Percentiles rank a stretch among this genome's conserved stretches.
Evolutionary conservation across 257 asterid genomes (phyloP).

Genomic region (Fraxinus anomala): DNA sequence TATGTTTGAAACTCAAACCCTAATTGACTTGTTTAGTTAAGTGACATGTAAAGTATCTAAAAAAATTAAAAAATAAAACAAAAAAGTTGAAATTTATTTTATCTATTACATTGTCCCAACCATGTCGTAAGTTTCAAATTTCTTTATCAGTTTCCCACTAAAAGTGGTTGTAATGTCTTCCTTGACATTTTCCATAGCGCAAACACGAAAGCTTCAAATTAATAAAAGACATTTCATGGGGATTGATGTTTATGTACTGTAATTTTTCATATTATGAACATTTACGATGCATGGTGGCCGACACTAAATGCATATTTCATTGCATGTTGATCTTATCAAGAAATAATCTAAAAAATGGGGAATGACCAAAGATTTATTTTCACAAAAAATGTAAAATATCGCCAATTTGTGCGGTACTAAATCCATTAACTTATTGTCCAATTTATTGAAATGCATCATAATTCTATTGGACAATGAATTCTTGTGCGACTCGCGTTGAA

Average conservation of each 20-base stretch:
- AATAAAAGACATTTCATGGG: not conserved
- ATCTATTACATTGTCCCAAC: not conserved
- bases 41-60: no score
- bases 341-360: not conserved
- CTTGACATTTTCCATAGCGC: not conserved
- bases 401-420: no score
- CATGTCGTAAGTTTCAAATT: not conserved
- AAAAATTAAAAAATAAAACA: no score
- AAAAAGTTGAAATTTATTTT: no score
- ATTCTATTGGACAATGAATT: no score
- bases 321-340: not conserved
- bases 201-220: not conserved
- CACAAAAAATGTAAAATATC: no score
- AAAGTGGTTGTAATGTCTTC: not conserved
- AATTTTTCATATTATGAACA: not conserved
- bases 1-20: no score
- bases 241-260: not conserved
- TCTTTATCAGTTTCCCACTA: not conserved
- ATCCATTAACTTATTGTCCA: no score
- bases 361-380: no score
- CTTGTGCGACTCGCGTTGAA: no score
- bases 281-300: conserved; percentile 2
- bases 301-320: not conserved
- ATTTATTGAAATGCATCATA: no score
- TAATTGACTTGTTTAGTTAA: no score